Conservation (phyloP, 2,329 filamentous ascomycete genomes). For the Fusarium phyllophilum region DNA sequence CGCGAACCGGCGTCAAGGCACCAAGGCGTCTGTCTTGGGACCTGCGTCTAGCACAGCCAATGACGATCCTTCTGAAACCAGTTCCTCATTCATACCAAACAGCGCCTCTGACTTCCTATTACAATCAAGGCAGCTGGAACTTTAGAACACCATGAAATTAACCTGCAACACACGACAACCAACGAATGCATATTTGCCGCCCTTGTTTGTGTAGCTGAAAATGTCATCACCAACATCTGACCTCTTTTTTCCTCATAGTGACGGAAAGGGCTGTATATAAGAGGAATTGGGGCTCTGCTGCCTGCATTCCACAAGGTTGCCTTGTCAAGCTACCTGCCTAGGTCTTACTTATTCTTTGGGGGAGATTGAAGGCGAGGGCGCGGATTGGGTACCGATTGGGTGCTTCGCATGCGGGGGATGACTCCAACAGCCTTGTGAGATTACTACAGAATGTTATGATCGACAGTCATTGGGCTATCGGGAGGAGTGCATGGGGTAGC, state of each 20-base stretch:
- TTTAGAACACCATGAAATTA: neutral
- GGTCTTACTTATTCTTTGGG: neutral
- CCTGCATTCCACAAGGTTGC: neutral
- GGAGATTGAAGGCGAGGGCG: neutral
- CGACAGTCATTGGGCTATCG: neutral
- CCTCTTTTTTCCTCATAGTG: neutral
- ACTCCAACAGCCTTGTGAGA: neutral
- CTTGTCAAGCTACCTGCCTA: neutral
- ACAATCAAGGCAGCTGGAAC: neutral
- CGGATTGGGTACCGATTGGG: neutral
- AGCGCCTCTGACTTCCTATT: neutral
- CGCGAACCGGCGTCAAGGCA: neutral
- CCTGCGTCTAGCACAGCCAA: neutral
- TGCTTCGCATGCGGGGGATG: neutral
- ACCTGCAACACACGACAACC: neutral
- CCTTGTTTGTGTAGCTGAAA: neutral
- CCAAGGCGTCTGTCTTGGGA: neutral
- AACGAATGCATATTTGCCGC: neutral
- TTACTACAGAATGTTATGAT: neutral
- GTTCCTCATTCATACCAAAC: neutral
- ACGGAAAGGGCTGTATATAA: neutral
- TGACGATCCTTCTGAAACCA: neutral
- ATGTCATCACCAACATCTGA: neutral
- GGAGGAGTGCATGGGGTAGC: neutral
- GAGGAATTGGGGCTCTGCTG: neutral